phyloP scores from a whole-genome alignment of 225 moss, liverwort and hornwort species.

The Lunularia cruciata region DNA sequence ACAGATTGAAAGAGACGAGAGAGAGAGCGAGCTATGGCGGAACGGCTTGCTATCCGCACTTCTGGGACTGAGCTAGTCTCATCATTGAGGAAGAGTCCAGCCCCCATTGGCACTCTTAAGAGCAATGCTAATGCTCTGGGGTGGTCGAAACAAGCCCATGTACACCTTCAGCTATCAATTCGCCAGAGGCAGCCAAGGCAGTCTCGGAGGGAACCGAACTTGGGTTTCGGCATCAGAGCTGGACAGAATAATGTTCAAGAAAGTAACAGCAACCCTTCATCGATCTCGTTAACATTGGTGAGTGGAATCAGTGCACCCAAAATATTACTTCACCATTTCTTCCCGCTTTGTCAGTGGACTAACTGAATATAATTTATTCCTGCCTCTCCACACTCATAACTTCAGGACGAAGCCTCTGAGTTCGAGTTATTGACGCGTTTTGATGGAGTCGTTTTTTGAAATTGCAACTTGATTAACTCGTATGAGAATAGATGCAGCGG shows the following conservation, averaged over 20 bases:
- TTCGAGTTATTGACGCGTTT: no score
- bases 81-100: not conserved
- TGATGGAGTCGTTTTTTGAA: no score
- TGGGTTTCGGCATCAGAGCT: slow-evolving; percentile 4
- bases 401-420: no score
- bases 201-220: not conserved
- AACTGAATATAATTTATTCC: no score
- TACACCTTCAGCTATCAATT: not conserved
- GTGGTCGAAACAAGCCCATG: not conserved
- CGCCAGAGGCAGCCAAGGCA: not conserved
- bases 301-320: no score
- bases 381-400: no score
- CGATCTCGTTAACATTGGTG: not conserved
- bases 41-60: slow-evolving; percentile 8
- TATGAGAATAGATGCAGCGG: no score
- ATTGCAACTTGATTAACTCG: no score
- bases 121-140: not conserved
- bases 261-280: not conserved
- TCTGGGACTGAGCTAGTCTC: not conserved
- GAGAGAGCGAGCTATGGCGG: slow-evolving; percentile 25
- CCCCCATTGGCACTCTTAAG: no score
- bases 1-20: no score
- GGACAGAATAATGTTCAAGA: not conserved
- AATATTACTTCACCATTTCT: no score
- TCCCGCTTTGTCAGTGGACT: no score